Conservation (phyloP, 768 basidiomycete species). For the Lyophyllum atratum region DNA sequence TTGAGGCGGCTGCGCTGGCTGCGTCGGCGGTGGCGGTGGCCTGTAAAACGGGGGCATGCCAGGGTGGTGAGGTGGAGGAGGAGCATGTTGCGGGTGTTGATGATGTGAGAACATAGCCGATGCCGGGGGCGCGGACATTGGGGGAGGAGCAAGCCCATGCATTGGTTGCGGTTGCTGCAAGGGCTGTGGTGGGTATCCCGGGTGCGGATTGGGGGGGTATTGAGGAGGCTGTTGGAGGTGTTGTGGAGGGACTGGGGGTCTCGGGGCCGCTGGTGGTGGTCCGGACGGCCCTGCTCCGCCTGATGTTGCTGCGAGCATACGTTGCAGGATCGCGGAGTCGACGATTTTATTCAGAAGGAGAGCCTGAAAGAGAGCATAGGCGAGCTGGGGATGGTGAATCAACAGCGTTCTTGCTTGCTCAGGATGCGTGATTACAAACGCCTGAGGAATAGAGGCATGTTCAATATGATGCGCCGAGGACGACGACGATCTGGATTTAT, state of each 20-base stretch:
- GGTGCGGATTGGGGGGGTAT: slow-evolving; percentile 29
- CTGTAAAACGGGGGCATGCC: slow-evolving; percentile 38
- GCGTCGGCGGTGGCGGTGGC: slow-evolving; percentile 30
- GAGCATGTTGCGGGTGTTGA: slow-evolving; percentile 20
- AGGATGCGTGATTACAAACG: slow-evolving; percentile 88
- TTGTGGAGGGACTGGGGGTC: slow-evolving; percentile 34
- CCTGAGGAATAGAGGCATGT: slow-evolving; percentile 46
- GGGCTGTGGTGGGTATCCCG: slow-evolving; percentile 31
- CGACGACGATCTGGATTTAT: slow-evolving; percentile 35
- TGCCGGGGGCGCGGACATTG: slow-evolving; percentile 28
- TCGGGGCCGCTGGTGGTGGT: slow-evolving; percentile 22
- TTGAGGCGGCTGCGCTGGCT: slow-evolving; percentile 28
- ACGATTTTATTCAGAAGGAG: slow-evolving; percentile 93
- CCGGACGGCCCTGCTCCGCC: slow-evolving; percentile 14
- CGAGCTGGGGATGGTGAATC: slow-evolving; percentile 84
- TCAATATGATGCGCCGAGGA: slow-evolving; percentile 7
- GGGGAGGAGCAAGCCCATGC: slow-evolving; percentile 30
- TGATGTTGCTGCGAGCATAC: slow-evolving; percentile 50
- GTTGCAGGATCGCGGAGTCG: slow-evolving; percentile 81
- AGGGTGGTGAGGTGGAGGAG: slow-evolving; percentile 18
- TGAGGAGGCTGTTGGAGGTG: slow-evolving; percentile 32
- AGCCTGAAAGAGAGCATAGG: slow-evolving; percentile 95
- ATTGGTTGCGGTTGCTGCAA: slow-evolving; percentile 34
- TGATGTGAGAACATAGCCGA: slow-evolving; percentile 32
- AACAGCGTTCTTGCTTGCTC: slow-evolving; percentile 86